Evolutionary conservation across 148 eudicot species (phyloP), one percentile per base, ranked within the genome.

Genomic region (Persicaria maculosa): DNA sequence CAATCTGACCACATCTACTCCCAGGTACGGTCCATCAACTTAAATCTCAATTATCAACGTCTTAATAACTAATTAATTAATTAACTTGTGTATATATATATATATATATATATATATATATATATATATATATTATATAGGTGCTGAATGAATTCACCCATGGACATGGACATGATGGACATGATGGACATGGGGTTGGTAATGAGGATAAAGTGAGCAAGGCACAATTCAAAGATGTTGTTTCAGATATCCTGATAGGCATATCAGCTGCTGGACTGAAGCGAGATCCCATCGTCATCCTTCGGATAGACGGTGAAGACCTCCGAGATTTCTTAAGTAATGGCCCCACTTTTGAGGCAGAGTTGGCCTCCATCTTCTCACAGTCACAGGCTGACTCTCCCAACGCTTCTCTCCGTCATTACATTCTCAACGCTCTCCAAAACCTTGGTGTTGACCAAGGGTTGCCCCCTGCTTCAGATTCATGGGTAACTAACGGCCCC

Each of bases 191-290:
- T n/a, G n/a, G n/a, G n/a, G n/a, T n/a, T n/a, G n/a, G n/a, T 69
- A 90, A 77, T 59, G 86, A 87, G 77, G 88, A 85, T 70, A 85
- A 87, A 81, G 94, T 90, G 81, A 90, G 89, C 88, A 90, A 91
- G 83, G 83, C 79, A 0, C 88, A 85, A 79, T 91, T 94, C 80
- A 88, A 91, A 82, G 85, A 79, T 75, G 96, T 94, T 57, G 81
- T 91, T 19, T 91, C 95, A 46, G 97, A 94, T 79, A 84, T 94
- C 76, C 77, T 94, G 17, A 14, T 88, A 79, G 97, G 98, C 83
- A 94, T 94, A 96, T n/a, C n/a, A n/a, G 98, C 98, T 67, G 89
- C 91, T 46, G 98, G 98, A 25, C 74, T 94, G 43, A 90, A 91
- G 81, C 86, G 98, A 6, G 96, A 94, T 65, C 96, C 98, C 4